Evolutionary conservation across 306 rosid genomes (phyloP), one percentile per base, ranked within the genome.

Genomic region (Cicer chorassanicum): DNA sequence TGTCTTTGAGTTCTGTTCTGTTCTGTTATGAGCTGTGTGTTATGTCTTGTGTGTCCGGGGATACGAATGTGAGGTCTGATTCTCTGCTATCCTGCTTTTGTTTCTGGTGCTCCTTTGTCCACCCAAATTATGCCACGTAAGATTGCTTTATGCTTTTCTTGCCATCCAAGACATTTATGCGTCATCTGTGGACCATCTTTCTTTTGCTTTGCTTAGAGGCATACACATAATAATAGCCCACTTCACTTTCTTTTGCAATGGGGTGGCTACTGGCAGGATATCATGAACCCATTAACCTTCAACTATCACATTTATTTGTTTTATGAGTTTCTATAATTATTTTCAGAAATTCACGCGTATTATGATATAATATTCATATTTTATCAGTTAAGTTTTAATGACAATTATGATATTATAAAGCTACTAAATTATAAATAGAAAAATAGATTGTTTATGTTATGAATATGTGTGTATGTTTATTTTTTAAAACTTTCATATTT

Each of bases 41-140:
- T 21, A 21, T 12, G 19, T 9, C 5, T 34, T 5, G 7, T 60
- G 66, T 18, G 43, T 60, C 9, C 19, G 11, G 44, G 45, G 66
- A 6, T 36, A 8, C 45, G 66, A 36, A 36, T 61, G 16, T 4
- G 72, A 43, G 71, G 5, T 43, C 19, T 18, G 71, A 65, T 65
- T 65, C 54, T 18, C 54, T 65, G 40, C 38, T 15, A 11, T 40
- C 8, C 8, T 44, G 11, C 41, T 6, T 66, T 44, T 66, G 4
- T 24, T 21, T 68, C 24, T 29, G 49, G 43, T 65, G 53, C 54
- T 18, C 71, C 18, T 7, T 43, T 65, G 5, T 65, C 50, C 51
- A 42, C 1, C 10, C 51, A 42, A 18, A 42, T 11, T 36, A 43
- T 65, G 54, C 16, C 71, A 65, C 40, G 54, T 65, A 2, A 43